Percentiles rank a stretch among this genome's conserved stretches.
Conservation (phyloP, 129 eudicot species). For the Scalesia atractyloides region DNA sequence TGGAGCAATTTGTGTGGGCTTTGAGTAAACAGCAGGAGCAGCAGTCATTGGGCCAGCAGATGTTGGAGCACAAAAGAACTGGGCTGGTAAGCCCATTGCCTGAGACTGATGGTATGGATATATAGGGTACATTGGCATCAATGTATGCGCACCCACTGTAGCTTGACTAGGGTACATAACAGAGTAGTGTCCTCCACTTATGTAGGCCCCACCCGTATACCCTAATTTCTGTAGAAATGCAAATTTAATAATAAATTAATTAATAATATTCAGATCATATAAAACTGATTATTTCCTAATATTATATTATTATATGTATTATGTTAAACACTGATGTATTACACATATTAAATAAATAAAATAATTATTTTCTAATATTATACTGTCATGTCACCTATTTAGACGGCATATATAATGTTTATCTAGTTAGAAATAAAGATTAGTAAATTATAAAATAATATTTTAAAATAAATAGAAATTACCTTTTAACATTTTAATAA, state of each 20-base stretch:
- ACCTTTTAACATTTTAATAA: too few relatives aligned
- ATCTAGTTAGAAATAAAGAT: too few relatives aligned
- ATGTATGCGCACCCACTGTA: slow-evolving; percentile 55
- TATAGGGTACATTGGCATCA: slow-evolving; percentile 88
- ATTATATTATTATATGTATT: too few relatives aligned
- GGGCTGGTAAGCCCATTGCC: slow-evolving; percentile 94
- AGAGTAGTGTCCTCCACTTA: slow-evolving; percentile 75
- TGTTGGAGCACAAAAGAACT: slow-evolving; percentile 48
- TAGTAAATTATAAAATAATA: too few relatives aligned
- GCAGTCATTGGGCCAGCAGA: slow-evolving; percentile 61
- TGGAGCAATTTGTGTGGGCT: slow-evolving; percentile 79
- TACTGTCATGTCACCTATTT: too few relatives aligned
- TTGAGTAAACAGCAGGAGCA: slow-evolving; percentile 62
- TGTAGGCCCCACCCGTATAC: slow-evolving; percentile 79
- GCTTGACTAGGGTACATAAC: slow-evolving; percentile 72
- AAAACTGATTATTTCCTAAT: too few relatives aligned
- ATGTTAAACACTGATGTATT: too few relatives aligned
- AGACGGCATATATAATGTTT: too few relatives aligned
- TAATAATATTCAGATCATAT: too few relatives aligned
- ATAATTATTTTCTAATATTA: too few relatives aligned
- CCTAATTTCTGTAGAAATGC: slow-evolving; percentile 57
- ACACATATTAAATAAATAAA: too few relatives aligned
- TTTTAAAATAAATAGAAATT: too few relatives aligned
- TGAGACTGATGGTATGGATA: slow-evolving; percentile 69
- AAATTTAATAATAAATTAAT: not conserved